Conservation (phyloP, 2,329 filamentous ascomycete species). For the Escovopsis sp. region DNA sequence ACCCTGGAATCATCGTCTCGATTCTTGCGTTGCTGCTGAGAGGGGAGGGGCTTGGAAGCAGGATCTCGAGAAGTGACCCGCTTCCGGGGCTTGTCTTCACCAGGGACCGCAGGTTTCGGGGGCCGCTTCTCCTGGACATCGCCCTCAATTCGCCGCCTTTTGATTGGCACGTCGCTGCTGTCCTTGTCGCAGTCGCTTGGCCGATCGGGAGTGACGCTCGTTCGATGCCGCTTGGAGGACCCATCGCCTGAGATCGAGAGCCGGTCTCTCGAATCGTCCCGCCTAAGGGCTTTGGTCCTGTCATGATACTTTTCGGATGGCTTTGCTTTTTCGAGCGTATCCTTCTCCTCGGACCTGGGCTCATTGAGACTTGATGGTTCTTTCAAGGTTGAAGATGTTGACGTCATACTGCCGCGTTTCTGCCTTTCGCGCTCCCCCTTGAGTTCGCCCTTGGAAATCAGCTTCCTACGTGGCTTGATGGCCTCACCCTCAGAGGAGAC, state of each 20-base stretch:
- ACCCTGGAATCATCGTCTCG: slow-evolving; percentile 26
- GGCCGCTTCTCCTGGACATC: slow-evolving; percentile 35
- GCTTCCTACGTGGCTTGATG: slow-evolving; percentile 45
- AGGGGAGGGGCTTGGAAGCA: slow-evolving; percentile 19
- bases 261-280: slow-evolving; percentile 45
- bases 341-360: slow-evolving; percentile 32
- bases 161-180: slow-evolving; percentile 33
- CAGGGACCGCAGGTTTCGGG: slow-evolving; percentile 25
- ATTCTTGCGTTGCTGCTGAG: slow-evolving; percentile 20
- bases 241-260: slow-evolving; percentile 35
- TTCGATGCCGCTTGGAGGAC: slow-evolving; percentile 42
- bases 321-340: slow-evolving; percentile 29
- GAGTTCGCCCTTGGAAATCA: slow-evolving; percentile 48
- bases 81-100: slow-evolving; percentile 32
- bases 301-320: slow-evolving; percentile 42
- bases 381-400: slow-evolving; percentile 37
- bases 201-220: slow-evolving; percentile 42
- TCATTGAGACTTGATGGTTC: slow-evolving; percentile 41
- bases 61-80: slow-evolving; percentile 26
- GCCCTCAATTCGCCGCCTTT: slow-evolving; percentile 41
- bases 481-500: slow-evolving; percentile 43
- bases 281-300: slow-evolving; percentile 44
- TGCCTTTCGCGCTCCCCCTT: slow-evolving; percentile 45
- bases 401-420: slow-evolving; percentile 42
- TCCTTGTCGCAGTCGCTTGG: slow-evolving; percentile 39